Base-by-base conservation (phyloP, 78 protist genomes). In the Capsaspora owczarzaki region DNA sequence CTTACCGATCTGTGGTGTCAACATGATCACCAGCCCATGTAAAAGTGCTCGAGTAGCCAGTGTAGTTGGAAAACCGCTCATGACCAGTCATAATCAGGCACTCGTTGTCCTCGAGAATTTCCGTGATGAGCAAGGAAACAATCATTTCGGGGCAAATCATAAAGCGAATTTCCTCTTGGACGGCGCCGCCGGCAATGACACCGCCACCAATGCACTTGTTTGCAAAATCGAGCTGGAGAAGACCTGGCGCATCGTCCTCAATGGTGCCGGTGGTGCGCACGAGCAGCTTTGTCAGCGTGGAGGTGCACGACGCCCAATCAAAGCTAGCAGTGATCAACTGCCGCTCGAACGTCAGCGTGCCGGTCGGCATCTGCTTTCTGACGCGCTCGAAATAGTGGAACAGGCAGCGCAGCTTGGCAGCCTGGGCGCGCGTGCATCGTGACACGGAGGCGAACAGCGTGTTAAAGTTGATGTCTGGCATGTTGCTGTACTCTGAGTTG, bases 131-230 rank as follows among this genome's bases (percentile, higher is more conserved):
- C 33, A 68, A 6, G 1, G 88, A 8, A n/a, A 78, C 70, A 16
- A 89, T 10, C 19, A 71, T 41, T 37, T 88, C 90, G 10, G 93
- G 93, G 70, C 35, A 51, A n/a, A 84, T 75, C 20, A 74, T 5
- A 66, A 89, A 89, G 25, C 63, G 60, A 47, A 85, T 85, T 33
- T 89, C 93, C 46, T 89, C 93, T 41, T 89, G 93, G 38, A 89
- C 93, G 69, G 70, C 37, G n/a, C 93, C 93, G 37, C 31, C 53
- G 25, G 46, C 29, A 37, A 89, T 44, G 12, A 84, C 90, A 27
- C 90, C 93, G 33, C 93, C 93, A 27, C 93, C 93, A 25, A 87
- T 82, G 42, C 2, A 35, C 33, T 71, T 1, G 61, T 89, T 89
- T 33, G 93, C 93, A 84, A 89, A 89, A 81, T 89, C 93, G 29